Evolutionary conservation across 1,139 yeast genomes (phyloP), one percentile per base, ranked within the genome.

Genomic region (Diutina mesorugosa): DNA sequence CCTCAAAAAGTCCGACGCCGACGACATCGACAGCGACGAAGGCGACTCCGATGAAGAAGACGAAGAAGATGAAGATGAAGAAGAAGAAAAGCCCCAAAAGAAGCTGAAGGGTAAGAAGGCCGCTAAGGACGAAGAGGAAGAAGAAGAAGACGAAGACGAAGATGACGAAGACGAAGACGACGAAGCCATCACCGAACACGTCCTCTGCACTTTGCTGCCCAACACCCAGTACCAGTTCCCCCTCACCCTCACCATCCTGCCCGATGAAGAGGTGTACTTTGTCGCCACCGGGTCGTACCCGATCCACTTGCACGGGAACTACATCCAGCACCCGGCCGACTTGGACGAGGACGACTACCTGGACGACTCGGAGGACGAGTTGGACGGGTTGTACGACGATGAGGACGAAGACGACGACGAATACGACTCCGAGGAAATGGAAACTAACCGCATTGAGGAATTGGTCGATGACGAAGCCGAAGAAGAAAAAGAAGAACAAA

Each of bases 281-380:
- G 95, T 90, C 66, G 97, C 89, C 60, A 87, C 96, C 62, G 99
- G 99, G 65, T 90, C 98, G 47, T 90, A 90, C 77, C 87, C 96
- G 64, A 79, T 93, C 63, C 95, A 91, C 72, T 78, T 93, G 67
- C 80, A 90, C 65, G 99, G 99, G 78, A 91, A 93, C 84, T 90
- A 86, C 75, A 86, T 93, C 68, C 95, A 88, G 69, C 97, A 90
- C 72, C 97, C 98, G 70, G 90, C 84, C 63, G 95, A 58, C 57
- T 57, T 50, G 53, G 53, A 57, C 57, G 76, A 76, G 58, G 81
- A 77, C 50, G 83, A 76, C 45, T 82, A 79, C 35, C 74, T 77
- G 61, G 84, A 78, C 62, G 81, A 78, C 57, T 91, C 84, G 58
- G 96, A 87, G 64, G 89, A 88, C 69, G 95, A 90, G 71, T 79